These are phyloP conservation scores for Taxillus chinensis DNA, from an alignment of 164 flowering plant species.

Conservation along the genomic window DNA sequence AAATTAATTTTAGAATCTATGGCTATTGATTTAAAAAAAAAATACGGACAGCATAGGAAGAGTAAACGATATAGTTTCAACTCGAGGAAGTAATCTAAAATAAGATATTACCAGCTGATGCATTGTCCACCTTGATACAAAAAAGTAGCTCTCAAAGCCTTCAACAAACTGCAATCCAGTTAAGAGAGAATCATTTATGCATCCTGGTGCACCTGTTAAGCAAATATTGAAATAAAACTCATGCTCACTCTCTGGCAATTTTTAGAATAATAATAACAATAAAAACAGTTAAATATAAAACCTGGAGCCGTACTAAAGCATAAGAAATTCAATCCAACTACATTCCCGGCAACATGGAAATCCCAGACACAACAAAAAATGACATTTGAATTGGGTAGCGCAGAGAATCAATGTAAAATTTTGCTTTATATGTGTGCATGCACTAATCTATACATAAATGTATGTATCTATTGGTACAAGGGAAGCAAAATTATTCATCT, in stretches of 20 bases:
- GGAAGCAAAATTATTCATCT: no score
- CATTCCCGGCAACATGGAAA: no score
- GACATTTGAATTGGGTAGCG: no score
- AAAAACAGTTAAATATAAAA: neutral
- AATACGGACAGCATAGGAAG: no score
- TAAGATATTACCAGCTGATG: conserved; percentile 75
- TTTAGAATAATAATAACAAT: neutral
- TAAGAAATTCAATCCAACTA: no score
- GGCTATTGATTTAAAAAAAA: no score
- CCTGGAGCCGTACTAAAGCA: neutral
- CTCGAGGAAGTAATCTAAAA: neutral
- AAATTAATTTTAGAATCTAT: neutral
- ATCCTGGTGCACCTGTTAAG: conserved; percentile 90
- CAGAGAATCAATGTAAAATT: no score
- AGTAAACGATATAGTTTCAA: no score
- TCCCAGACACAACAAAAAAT: no score
- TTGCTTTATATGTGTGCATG: no score
- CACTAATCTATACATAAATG: no score
- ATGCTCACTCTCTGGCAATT: neutral
- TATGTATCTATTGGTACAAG: no score
- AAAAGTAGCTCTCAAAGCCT: conserved; percentile 73
- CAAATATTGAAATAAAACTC: conserved; percentile 11
- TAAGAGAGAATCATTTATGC: conserved; percentile 74
- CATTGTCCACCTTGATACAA: conserved; percentile 88
- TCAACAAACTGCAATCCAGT: conserved; percentile 86